These are phyloP conservation scores for Rhodamnia argentea DNA, from an alignment of 345 rosid genomes.

Conservation along the genomic window DNA sequence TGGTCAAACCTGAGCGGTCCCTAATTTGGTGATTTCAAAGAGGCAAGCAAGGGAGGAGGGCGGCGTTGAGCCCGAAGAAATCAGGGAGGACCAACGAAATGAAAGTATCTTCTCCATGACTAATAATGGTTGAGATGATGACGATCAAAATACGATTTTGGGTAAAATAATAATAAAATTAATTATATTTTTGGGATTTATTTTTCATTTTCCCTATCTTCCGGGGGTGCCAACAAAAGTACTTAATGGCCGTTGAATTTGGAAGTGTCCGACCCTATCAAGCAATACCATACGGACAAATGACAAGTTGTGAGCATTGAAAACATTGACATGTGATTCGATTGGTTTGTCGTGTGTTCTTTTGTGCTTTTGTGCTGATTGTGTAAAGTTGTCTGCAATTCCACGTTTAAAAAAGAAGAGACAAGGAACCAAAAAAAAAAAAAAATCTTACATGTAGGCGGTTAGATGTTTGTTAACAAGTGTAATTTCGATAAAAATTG, in stretches of 20 bases:
- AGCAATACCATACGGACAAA: not conserved
- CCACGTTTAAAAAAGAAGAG: too few species aligned
- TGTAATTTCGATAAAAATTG: not conserved
- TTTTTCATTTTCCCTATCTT: not conserved
- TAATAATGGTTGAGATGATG: not conserved
- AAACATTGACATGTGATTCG: too few species aligned
- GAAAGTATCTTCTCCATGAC: not conserved
- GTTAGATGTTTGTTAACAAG: not conserved
- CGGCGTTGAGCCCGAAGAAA: not conserved
- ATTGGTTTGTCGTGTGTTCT: too few species aligned
- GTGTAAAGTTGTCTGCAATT: too few species aligned
- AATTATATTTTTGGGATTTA: not conserved
- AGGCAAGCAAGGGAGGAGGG: not conserved
- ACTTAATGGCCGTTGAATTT: not conserved
- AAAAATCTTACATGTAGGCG: too few species aligned
- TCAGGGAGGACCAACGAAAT: not conserved
- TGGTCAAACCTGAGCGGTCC: not conserved
- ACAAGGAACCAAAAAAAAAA: too few species aligned
- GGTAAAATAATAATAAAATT: not conserved
- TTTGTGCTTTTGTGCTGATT: too few species aligned
- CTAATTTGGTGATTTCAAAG: not conserved
- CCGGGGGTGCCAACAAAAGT: not conserved
- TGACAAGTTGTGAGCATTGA: not conserved
- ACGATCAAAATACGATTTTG: not conserved
- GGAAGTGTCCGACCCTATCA: not conserved